Evolutionary conservation across 805 yeast species (phyloP).

Genomic region (Nadsonia fulvescens): DNA sequence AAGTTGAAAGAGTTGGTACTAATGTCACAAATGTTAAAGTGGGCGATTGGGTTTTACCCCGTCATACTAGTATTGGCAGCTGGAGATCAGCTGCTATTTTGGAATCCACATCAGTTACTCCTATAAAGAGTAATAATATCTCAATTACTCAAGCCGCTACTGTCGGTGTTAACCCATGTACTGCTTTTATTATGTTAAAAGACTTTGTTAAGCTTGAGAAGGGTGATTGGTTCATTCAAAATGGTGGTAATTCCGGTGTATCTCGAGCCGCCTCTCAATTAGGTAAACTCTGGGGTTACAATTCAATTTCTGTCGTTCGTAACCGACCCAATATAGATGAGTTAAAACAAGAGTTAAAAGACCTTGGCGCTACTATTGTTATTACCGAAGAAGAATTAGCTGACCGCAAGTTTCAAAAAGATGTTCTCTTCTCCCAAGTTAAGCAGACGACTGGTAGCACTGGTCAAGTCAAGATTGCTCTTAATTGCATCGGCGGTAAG

Average conservation of each 20-base stretch:
- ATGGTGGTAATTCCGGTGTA: conserved; percentile 92
- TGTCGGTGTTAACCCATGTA: conserved; percentile 76
- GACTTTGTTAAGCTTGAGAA: conserved; percentile 41
- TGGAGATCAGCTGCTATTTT: conserved; percentile 74
- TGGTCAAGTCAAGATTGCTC: conserved; percentile 54
- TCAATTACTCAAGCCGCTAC: conserved; percentile 50
- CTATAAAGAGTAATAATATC: conserved; percentile 17
- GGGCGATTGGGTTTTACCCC: conserved; percentile 86
- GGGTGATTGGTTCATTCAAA: conserved; percentile 84
- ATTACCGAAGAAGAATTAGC: conserved; percentile 75
- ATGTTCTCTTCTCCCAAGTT: conserved; percentile 39
- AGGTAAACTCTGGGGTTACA: conserved; percentile 58
- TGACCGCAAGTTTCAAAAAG: conserved; percentile 36
- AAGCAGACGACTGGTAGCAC: conserved; percentile 23
- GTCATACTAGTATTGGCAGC: conserved; percentile 67
- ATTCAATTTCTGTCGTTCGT: conserved; percentile 76
- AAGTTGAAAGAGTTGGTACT: conserved; percentile 57
- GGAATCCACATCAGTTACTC: conserved; percentile 25
- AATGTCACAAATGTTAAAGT: conserved; percentile 21
- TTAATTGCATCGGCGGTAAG: conserved; percentile 89
- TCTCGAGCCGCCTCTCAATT: conserved; percentile 84
- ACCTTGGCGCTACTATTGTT: conserved; percentile 72
- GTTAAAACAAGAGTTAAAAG: conserved; percentile 32
- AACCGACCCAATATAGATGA: conserved; percentile 65
- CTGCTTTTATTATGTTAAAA: conserved; percentile 78